Base-by-base conservation (phyloP, 192 early-diverging fungal genomes). In the Entophlyctis luteolus region DNA sequence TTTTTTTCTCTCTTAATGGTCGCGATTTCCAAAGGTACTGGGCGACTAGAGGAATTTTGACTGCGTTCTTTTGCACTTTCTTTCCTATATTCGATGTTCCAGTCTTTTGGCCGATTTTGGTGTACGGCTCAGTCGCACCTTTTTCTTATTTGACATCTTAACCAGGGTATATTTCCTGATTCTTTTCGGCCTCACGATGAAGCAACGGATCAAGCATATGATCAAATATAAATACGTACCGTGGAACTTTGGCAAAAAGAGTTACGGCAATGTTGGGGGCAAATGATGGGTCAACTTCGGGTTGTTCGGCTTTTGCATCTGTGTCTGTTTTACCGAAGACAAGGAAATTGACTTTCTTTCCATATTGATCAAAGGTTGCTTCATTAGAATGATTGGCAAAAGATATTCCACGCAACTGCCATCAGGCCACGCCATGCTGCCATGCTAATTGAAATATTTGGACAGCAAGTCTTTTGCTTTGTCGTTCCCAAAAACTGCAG, bases 91-190 rank as follows among this genome's bases (percentile, higher is more conserved):
- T 98, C 71, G 94, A 99, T 69, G 85, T 99, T 45, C 97, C 97
- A 14, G 97, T 99, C 3, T 99, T 93, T 78, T 99, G 97, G 97
- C 97, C 97, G 2, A 98, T 98, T 69, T 84, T 98, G 31, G 76
- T 98, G 77, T 81, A 68, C 47, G 73, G 54, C 25, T 28, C n/a
- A 68, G 6, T 6, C 18, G 2, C 33, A 2, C n/a, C 2, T 34
- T 22, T 34, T 3, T 35, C 0, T 47, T 16, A 20, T 35, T 38
- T 14, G 25, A 37, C n/a, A 50, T 23, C 16, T 39, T n/a, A 33
- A 45, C 3, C 70, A 82, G 81, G 12, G 80, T 98, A 52, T 99
- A 99, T 81, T 99, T 96, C 75, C 76, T 93, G 48, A 86, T 95
- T 71, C 82, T 99, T 31, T 94, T 97, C 75, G 81, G 86, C 14